Evolutionary conservation across 1,139 yeast genomes (phyloP), one percentile per base, ranked within the genome.

Genomic region (Yamadazyma atmosphaerica): DNA sequence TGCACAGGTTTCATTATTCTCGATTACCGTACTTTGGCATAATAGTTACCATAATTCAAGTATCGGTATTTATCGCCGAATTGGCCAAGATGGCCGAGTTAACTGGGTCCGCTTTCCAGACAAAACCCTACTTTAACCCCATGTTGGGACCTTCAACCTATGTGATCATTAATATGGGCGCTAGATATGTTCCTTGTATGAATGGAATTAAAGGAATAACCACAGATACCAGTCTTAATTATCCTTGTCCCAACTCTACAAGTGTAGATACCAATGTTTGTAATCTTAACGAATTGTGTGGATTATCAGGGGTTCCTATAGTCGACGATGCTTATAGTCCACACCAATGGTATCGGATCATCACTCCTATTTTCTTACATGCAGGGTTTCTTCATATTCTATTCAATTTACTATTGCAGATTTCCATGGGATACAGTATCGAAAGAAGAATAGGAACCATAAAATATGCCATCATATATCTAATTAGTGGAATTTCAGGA

Each of bases 101-200:
- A 34, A 83, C 90, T 0, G 88, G 88, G 2, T 72, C 79, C 4
- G 82, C 86, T 2, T 77, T 84, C 45, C 87, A 81, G 55, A 80
- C 87, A 0, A 60, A 80, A 49, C 92, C 92, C 2, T 74, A 79
- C 43, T 82, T 84, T 63, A 84, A 84, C 54, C 90, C 90, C 8
- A 83, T 84, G 90, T 60, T 84, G 34, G 92, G 92, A 0, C 92
- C 92, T n/a, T 81, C 88, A 2, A 65, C 83, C 0, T 82, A 82
- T 51, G 63, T 83, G 7, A 68, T 80, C 53, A 81, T 83, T 41
- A 76, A 81, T 49, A 76, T 81, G 77, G 90, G 90, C 1, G 83
- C 89, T 2, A 60, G 90, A 32, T 84, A 81, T 55, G 73, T 78
- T 0, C 88, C 89, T 0, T 84, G 92, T 55, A 83, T 83, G 87